Evolutionary conservation across 108 stramenopile genomes (phyloP), one percentile per base, ranked within the genome.

Genomic region (Discostella pseudostelligera): DNA sequence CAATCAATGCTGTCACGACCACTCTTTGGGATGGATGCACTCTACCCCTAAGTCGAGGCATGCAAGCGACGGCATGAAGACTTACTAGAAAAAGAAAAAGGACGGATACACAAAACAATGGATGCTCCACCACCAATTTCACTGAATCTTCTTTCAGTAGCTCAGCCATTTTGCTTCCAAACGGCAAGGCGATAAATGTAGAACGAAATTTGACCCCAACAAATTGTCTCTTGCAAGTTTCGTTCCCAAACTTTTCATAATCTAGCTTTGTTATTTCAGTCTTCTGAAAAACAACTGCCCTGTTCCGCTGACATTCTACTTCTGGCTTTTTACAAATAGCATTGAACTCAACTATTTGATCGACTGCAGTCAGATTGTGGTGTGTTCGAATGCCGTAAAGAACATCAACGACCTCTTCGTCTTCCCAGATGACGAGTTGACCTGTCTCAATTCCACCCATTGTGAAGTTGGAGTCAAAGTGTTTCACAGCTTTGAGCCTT

Each of bases 391-490:
- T 37, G n/a, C 39, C 22, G 60, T 78, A 78, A 17, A 77, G 72
- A 16, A 81, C 76, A 56, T 81, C 81, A 1, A 74, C 68, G 14
- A 81, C 76, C 48, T 81, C 81, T 39, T 81, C 59, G 39, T 78
- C 62, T n/a, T 73, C 72, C 76, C 69, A 72, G 14, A 78, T 65
- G 26, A 56, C 65, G 14, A 81, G 61, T 25, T 37, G 66, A 4
- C 74, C 69, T 1, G 72, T 39, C 17, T 36, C 16, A 11, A 62
- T 25, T 39, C 59, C 51, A 9, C 67, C 81, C 67, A 81, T 78
- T 16, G 56, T 78, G 37, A 74, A 74, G 39, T 78, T 78, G 20
- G 47, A 37, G 29, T 65, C 53, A 36, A 50, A 50, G 47, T 67
- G 69, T 32, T 81, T 70, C 24, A 81, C 45, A 26, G 81, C 70